These are phyloP conservation scores for Fonsecaea multimorphosa DNA, from an alignment of 2,329 filamentous ascomycete genomes.

Conservation along the genomic window DNA sequence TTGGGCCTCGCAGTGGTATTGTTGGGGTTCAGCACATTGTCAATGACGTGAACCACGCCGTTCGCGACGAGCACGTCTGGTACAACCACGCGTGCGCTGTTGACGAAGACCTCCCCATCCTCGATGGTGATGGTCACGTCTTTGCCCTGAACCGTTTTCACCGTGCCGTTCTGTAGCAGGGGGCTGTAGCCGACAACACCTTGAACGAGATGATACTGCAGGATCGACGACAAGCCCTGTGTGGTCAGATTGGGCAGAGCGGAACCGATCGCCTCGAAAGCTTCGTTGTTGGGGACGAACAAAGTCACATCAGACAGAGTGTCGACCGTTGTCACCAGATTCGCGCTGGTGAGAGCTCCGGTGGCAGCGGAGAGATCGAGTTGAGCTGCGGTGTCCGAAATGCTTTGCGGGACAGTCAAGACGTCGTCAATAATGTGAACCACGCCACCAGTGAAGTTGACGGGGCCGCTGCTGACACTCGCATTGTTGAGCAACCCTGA, in stretches of 20 bases:
- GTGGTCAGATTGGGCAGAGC: constrained; percentile 56
- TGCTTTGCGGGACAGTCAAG: constrained; percentile 54
- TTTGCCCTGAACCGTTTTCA: constrained; percentile 55
- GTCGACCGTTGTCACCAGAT: constrained; percentile 37
- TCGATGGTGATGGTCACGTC: constrained; percentile 57
- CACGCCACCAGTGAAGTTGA: constrained; percentile 52
- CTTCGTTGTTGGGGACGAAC: constrained; percentile 68
- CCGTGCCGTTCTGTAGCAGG: constrained; percentile 47
- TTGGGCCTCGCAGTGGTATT: constrained; percentile 55
- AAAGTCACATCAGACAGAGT: constrained; percentile 62
- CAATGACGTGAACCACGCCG: constrained; percentile 65
- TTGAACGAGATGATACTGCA: constrained; percentile 69
- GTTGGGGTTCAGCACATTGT: constrained; percentile 65
- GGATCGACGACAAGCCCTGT: constrained; percentile 58
- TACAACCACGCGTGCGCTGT: constrained; percentile 58
- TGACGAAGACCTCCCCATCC: constrained; percentile 55
- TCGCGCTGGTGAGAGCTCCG: constrained; percentile 54
- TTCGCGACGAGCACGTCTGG: constrained; percentile 59
- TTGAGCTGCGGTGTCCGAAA: constrained; percentile 50
- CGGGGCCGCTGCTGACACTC: constrained; percentile 57
- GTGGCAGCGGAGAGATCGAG: constrained; percentile 56
- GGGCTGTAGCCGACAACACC: constrained; percentile 61
- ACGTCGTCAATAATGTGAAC: constrained; percentile 61
- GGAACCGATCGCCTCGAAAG: constrained; percentile 65
- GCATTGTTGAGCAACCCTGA: constrained; percentile 60